Base-by-base conservation (phyloP, 345 rosid genomes). In the Linum tenue region DNA sequence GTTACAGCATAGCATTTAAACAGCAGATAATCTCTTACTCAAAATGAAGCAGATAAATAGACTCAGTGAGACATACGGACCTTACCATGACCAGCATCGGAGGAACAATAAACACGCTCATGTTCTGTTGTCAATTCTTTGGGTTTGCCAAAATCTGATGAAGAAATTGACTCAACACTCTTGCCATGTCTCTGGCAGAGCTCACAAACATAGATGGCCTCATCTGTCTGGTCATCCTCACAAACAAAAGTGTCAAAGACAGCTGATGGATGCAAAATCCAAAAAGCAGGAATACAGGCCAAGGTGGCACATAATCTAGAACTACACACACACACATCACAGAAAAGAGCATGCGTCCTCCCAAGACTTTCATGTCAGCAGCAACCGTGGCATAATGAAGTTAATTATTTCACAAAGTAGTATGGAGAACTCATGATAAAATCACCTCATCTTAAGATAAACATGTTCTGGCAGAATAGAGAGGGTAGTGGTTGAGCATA, bases 121-220 rank as follows among this genome's bases (percentile, higher is more conserved):
- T 22, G 51, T 38, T 66, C 63, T 22, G 38, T 69, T 35, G 67
- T 36, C 36, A 61, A 11, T 44, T 48, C 67, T 73, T 60, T 59
- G 12, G 56, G 62, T 57, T 67, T 48, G 62, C 70, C 65, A 58
- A 74, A 65, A 69, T 72, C 79, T 58, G 7, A 62, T 5, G 64
- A 55, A 22, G 73, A 55, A 61, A 53, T 7, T 41, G 73, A 64
- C 38, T 62, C 57, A 55, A 60, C 59, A 5, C 39, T 64, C 76
- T 81, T 78, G 39, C 84, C 81, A 60, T 94, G 88, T 70, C 83
- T 90, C 75, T 71, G 88, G 76, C 97, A 94, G 22, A 88, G 82
- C 80, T 94, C 96, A 55, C 99, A 94, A 40, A 76, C 81, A 75
- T 85, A 83, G 2, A n/a, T 35, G 72, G 68, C 79, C 63, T 66